These are phyloP conservation scores for Thraustochytrium striatum DNA, from an alignment of 352 stramenopile species.

Conservation along the genomic window DNA sequence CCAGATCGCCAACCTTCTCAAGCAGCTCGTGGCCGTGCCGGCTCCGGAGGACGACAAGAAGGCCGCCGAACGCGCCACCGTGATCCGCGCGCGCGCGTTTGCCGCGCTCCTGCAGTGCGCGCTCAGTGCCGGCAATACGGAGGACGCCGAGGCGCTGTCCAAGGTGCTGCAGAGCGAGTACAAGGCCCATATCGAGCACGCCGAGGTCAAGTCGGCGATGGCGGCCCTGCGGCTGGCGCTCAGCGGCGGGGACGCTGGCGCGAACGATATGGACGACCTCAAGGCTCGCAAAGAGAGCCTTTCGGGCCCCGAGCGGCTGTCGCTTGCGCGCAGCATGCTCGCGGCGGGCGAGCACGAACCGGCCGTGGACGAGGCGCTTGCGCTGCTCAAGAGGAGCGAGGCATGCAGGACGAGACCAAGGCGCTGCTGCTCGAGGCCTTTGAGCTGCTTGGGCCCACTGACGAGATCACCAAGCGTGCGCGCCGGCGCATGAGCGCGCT, in stretches of 20 bases:
- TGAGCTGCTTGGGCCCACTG: constrained; percentile 33
- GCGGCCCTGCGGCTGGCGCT: background rate
- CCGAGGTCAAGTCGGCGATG: background rate
- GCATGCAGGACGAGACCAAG: constrained; percentile 45
- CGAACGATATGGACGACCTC: constrained; percentile 14
- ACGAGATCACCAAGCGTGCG: constrained; percentile 38
- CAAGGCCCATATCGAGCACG: constrained; percentile 34
- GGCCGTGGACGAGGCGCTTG: constrained; percentile 16
- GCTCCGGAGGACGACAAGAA: constrained; percentile 40
- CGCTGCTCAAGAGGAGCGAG: constrained; percentile 39
- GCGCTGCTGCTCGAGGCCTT: constrained; percentile 49
- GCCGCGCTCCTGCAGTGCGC: constrained; percentile 37
- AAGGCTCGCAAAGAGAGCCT: background rate
- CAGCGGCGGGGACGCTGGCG: background rate
- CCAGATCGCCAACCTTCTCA: constrained; percentile 14
- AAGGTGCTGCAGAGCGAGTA: constrained; percentile 17
- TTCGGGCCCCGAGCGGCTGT: constrained; percentile 35
- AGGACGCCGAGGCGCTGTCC: constrained; percentile 36
- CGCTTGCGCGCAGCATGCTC: constrained; percentile 13
- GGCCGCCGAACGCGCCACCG: constrained; percentile 19
- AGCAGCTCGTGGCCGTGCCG: constrained; percentile 26
- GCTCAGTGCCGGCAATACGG: background rate
- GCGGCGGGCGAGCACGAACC: constrained; percentile 5
- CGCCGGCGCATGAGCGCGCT: constrained; percentile 40
- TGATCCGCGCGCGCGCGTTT: constrained; percentile 26